These are phyloP conservation scores for Calocybe indica DNA, from an alignment of 768 basidiomycete species.

Conservation along the genomic window DNA sequence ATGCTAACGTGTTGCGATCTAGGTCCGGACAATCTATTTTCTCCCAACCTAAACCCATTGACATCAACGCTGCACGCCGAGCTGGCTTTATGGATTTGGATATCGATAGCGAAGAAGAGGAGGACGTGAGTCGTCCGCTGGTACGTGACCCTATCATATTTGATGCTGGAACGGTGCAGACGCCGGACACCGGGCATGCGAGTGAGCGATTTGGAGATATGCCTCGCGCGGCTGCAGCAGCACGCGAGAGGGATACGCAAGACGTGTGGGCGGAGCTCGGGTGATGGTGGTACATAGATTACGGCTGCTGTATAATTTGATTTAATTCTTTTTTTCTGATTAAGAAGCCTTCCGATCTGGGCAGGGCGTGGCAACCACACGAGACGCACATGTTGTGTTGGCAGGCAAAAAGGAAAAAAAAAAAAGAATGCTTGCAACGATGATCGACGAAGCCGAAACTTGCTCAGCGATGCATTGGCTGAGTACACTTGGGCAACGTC, in stretches of 20 bases:
- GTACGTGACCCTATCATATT: conserved; percentile 59
- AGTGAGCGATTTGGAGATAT: conserved; percentile 41
- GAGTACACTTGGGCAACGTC: no score
- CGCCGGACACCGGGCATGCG: conserved; percentile 15
- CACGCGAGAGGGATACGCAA: conserved; percentile 52
- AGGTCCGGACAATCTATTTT: conserved; percentile 91
- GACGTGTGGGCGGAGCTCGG: conserved; percentile 71
- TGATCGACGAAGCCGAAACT: no score
- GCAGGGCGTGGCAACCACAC: no score
- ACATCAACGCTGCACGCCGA: conserved; percentile 65
- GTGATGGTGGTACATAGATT: conserved; percentile 16
- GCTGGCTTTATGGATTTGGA: conserved; percentile 73
- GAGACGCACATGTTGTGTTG: no score
- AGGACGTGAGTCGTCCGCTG: conserved; percentile 53
- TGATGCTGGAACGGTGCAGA: conserved; percentile 43
- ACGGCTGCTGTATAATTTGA: background rate
- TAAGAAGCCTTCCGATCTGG: no score
- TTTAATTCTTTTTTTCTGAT: conserved; percentile 1
- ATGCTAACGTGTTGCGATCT: conserved; percentile 1
- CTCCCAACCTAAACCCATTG: conserved; percentile 80
- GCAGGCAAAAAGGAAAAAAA: no score
- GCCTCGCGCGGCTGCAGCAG: conserved; percentile 53
- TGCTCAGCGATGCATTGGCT: no score
- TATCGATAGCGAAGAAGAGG: conserved; percentile 58
- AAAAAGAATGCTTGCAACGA: no score